Evolutionary conservation across 768 basidiomycete species (phyloP).

Genomic region (Rhizopogon sp.): DNA sequence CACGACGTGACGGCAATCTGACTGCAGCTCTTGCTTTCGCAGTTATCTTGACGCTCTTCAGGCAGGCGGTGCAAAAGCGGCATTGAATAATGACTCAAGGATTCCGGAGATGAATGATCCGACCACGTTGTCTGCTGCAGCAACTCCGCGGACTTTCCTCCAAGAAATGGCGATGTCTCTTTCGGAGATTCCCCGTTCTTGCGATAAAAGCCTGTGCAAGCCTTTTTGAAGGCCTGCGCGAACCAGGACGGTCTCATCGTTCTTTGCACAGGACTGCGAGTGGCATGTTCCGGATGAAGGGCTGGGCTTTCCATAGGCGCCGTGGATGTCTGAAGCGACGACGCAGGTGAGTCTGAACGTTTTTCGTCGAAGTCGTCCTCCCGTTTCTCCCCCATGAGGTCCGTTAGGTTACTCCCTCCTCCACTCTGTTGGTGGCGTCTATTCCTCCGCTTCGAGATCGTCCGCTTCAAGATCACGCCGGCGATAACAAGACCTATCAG

Average conservation of each 20-base stretch:
- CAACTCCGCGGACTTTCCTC: not conserved
- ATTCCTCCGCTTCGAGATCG: not conserved
- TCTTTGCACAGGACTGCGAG: not conserved
- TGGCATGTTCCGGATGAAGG: not conserved
- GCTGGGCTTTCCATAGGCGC: not conserved
- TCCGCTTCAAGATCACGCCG: conserved; percentile 20
- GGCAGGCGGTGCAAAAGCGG: conserved; percentile 21
- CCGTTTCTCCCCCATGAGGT: not conserved
- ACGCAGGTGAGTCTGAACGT: not conserved
- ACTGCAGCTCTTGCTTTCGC: conserved; percentile 15
- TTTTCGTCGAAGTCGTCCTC: not conserved
- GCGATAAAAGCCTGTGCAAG: not conserved
- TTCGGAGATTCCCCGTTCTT: not conserved
- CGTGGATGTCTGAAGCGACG: not conserved
- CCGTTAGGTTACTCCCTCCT: not conserved
- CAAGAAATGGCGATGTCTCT: not conserved
- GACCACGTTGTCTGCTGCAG: conserved; percentile 25
- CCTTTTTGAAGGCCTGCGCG: not conserved
- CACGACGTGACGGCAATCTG: conserved; percentile 10
- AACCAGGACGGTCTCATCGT: not conserved
- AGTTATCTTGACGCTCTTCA: conserved; percentile 22
- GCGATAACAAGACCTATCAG: conserved; percentile 21
- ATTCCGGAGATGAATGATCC: conserved; percentile 18
- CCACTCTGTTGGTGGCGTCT: not conserved
- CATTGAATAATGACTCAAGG: conserved; percentile 12